Conservation (phyloP, 371 early-diverging fungal genomes). For the Batkoa obscura region DNA sequence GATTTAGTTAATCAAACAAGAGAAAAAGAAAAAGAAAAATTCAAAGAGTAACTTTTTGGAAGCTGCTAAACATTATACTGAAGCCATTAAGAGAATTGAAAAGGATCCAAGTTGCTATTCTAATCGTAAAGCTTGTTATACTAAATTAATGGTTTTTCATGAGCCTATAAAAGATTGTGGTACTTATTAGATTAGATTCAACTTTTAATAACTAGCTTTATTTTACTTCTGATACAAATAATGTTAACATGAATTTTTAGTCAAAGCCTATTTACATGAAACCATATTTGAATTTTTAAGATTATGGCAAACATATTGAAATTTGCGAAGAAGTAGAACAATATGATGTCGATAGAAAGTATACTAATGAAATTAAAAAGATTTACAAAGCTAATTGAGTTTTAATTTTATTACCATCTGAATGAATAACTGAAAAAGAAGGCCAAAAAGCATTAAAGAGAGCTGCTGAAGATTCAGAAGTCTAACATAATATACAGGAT, state of each 20-base stretch:
- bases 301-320: conserved; percentile 65
- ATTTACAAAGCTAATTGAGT: conserved; percentile 54
- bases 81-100: conserved; percentile 90
- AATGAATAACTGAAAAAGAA: conserved; percentile 24
- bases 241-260: conserved; percentile 9
- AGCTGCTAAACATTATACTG: conserved; percentile 89
- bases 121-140: conserved; percentile 92
- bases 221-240: background rate
- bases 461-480: conserved; percentile 80
- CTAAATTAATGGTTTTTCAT: conserved; percentile 81
- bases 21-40: conserved; percentile 79
- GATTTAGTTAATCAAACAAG: conserved; percentile 76
- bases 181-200: conserved; percentile 65
- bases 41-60: conserved; percentile 79
- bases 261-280: conserved; percentile 93
- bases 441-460: conserved; percentile 61
- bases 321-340: conserved; percentile 65
- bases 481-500: conserved; percentile 27
- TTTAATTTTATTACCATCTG: conserved; percentile 30
- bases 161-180: conserved; percentile 94
- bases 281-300: conserved; percentile 71
- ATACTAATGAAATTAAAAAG: conserved; percentile 64
- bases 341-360: conserved; percentile 67
- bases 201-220: conserved; percentile 35
- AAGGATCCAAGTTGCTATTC: conserved; percentile 77